Conservation (phyloP, 2,329 filamentous ascomycete species). For the Ampelomyces quisqualis region DNA sequence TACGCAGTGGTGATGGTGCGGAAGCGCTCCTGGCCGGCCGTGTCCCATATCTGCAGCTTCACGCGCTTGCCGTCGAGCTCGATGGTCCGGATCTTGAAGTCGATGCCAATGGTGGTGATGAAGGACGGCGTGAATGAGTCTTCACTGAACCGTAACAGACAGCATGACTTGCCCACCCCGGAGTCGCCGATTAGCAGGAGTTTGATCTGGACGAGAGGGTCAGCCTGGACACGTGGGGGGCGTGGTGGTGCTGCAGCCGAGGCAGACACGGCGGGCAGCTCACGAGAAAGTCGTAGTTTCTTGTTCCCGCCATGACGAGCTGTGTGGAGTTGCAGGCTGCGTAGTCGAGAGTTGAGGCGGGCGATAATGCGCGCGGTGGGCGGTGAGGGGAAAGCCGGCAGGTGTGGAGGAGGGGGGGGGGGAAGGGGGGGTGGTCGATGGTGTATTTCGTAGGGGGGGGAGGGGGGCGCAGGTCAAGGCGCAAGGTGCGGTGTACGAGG, state of each 20-base stretch:
- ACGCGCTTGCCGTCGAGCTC: slow-evolving; percentile 98
- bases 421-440: too few relatives aligned
- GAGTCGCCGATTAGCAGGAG: slow-evolving; percentile 95
- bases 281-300: slow-evolving; percentile 99
- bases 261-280: slow-evolving; percentile 34
- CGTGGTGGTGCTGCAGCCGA: slow-evolving; percentile 1
- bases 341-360: slow-evolving; percentile 4
- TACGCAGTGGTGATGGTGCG: slow-evolving; percentile 98
- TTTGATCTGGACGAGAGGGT: slow-evolving; percentile 69
- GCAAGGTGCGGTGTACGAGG: background rate
- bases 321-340: slow-evolving; percentile 4
- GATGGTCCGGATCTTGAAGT: slow-evolving; percentile 99
- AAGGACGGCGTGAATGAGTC: slow-evolving; percentile 97
- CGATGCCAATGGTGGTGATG: slow-evolving; percentile 98
- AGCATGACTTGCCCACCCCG: slow-evolving; percentile 96
- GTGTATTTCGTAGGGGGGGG: background rate
- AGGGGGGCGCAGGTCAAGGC: slow-evolving; percentile 1
- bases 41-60: slow-evolving; percentile 99
- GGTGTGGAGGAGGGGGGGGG: too few relatives aligned
- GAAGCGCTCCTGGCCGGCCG: slow-evolving; percentile 96
- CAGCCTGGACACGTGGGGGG: too few relatives aligned
- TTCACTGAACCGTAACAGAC: slow-evolving; percentile 92
- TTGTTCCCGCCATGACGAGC: slow-evolving; percentile 80
- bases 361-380: slow-evolving; percentile 1
- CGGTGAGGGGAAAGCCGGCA: background rate